A percentile compares a stretch with the other conserved stretches of the same genome.
Evolutionary conservation across 305 asterid genomes (phyloP).

Genomic region (Fraxinus xanthoxyloides): DNA sequence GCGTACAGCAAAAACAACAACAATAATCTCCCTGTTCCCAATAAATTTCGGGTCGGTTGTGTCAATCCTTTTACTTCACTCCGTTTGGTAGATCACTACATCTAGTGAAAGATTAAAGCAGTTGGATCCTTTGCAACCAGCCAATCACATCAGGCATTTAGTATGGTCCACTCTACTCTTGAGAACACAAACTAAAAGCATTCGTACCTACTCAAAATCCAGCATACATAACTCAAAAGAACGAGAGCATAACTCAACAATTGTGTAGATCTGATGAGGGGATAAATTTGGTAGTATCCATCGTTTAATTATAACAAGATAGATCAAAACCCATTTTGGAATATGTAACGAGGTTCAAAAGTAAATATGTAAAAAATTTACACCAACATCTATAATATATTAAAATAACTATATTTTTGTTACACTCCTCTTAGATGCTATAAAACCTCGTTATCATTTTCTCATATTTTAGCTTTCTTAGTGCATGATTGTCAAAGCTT

Average conservation of each 20-base stretch:
- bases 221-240: neutral
- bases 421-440: neutral
- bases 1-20: slow-evolving; percentile 1
- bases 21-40: neutral
- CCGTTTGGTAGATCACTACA: neutral
- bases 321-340: neutral
- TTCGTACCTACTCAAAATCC: neutral
- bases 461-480: neutral
- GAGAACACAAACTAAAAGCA: neutral
- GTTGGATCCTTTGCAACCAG: neutral
- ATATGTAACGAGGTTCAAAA: neutral
- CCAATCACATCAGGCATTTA: neutral
- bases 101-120: neutral
- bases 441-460: neutral
- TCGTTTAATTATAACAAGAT: neutral
- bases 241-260: neutral
- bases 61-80: neutral
- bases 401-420: neutral
- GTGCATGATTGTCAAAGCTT: neutral
- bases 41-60: neutral
- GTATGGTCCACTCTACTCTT: neutral
- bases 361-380: neutral
- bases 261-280: neutral
- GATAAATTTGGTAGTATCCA: neutral
- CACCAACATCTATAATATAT: neutral